A percentile compares a stretch with the other conserved stretches of the same genome.
These are phyloP conservation scores for Colletotrichum acutatum DNA, from an alignment of 2,329 filamentous ascomycete species.

Conservation along the genomic window DNA sequence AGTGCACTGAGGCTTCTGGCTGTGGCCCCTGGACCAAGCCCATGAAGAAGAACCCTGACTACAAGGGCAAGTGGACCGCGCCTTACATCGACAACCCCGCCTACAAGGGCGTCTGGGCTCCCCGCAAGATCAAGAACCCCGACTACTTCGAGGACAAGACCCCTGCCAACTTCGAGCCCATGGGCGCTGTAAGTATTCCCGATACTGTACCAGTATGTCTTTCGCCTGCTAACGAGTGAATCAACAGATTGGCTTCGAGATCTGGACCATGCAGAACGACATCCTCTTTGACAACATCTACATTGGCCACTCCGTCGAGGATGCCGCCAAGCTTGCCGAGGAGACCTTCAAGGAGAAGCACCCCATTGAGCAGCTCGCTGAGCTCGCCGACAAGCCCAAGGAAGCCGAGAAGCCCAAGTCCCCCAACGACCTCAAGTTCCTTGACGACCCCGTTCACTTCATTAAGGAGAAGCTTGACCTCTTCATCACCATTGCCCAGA, in stretches of 20 bases:
- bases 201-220: neutral
- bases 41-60: slow-evolving; percentile 92
- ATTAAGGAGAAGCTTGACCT: slow-evolving; percentile 93
- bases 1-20: slow-evolving; percentile 92
- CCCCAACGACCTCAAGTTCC: slow-evolving; percentile 84
- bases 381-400: slow-evolving; percentile 85
- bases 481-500: slow-evolving; percentile 85
- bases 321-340: slow-evolving; percentile 87
- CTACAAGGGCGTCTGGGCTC: slow-evolving; percentile 97
- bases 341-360: slow-evolving; percentile 94
- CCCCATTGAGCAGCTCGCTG: slow-evolving; percentile 81
- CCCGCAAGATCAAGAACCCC: slow-evolving; percentile 97
- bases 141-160: slow-evolving; percentile 97
- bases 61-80: slow-evolving; percentile 99
- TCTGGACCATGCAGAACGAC: slow-evolving; percentile 99
- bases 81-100: slow-evolving; percentile 95
- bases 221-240: slow-evolving; percentile 15
- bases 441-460: slow-evolving; percentile 88
- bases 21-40: slow-evolving; percentile 94
- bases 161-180: slow-evolving; percentile 96
- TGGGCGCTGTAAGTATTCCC: slow-evolving; percentile 83
- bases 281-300: slow-evolving; percentile 99
- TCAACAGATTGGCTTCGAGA: slow-evolving; percentile 92
- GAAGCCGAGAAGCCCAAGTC: slow-evolving; percentile 71
- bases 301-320: slow-evolving; percentile 95